A percentile compares a stretch with the other conserved stretches of the same genome.
Evolutionary conservation across 2,329 filamentous ascomycete genomes (phyloP).

Genomic region (Torrubiellomyces zombiae): DNA sequence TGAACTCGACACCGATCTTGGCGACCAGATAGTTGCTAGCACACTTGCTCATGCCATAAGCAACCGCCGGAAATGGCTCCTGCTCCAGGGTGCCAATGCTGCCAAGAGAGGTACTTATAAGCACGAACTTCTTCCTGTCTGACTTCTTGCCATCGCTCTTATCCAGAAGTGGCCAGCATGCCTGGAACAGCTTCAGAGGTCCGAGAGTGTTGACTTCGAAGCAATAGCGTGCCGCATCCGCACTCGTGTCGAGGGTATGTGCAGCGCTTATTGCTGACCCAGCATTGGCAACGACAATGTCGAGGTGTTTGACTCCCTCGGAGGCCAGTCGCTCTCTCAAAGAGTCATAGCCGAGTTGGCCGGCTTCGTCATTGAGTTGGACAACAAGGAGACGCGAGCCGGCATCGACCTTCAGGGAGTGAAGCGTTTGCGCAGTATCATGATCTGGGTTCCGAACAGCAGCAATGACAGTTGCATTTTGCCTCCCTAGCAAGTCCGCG

Average conservation of each 20-base stretch:
- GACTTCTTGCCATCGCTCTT: background rate
- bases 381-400: constrained; percentile 22
- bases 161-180: constrained; percentile 20
- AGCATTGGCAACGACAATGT: constrained; percentile 37
- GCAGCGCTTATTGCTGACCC: constrained; percentile 2
- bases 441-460: constrained; percentile 17
- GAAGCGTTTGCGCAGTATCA: constrained; percentile 4
- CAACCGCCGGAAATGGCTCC: constrained; percentile 13
- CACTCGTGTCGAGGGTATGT: constrained; percentile 2
- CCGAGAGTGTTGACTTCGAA: constrained; percentile 14
- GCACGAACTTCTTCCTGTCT: constrained; percentile 5
- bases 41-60: constrained; percentile 28
- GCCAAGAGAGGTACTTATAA: constrained; percentile 5
- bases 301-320: constrained; percentile 21
- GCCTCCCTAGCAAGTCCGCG: constrained; percentile 4
- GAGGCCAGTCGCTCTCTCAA: constrained; percentile 3
- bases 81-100: constrained; percentile 6
- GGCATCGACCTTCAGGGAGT: constrained; percentile 15
- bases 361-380: constrained; percentile 14
- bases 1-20: constrained; percentile 14
- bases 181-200: constrained; percentile 25
- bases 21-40: constrained; percentile 14
- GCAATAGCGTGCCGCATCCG: constrained; percentile 2
- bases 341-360: constrained; percentile 14
- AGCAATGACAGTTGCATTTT: constrained; percentile 20